Evolutionary conservation across 495 filamentous ascomycete genomes (phyloP).

Genomic region (Neurospora africana): DNA sequence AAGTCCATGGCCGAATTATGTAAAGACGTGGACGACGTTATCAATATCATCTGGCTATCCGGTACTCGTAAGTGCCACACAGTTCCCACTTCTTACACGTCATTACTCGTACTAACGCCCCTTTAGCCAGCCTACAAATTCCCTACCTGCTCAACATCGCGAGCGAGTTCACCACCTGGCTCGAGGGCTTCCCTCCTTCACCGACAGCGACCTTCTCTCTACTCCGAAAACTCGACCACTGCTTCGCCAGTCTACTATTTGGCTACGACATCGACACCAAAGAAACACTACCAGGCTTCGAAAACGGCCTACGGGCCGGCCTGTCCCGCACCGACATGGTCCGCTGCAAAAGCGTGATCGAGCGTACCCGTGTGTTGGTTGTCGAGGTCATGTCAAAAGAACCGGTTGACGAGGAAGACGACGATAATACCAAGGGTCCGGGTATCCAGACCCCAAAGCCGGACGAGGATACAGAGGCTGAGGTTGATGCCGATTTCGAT

Average conservation of each 20-base stretch:
- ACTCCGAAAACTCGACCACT: conserved; percentile 65
- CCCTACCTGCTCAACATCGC: conserved; percentile 73
- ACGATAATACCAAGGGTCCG: conserved; percentile 22
- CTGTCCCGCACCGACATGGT: conserved; percentile 70
- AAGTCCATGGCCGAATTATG: conserved; percentile 56
- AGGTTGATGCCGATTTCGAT: conserved; percentile 10
- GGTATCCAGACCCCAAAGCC: conserved; percentile 18
- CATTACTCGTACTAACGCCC: not conserved
- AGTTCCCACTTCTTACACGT: not conserved
- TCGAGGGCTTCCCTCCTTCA: conserved; percentile 57
- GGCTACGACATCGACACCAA: conserved; percentile 57
- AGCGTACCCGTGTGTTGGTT: conserved; percentile 55
- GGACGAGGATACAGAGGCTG: conserved; percentile 10
- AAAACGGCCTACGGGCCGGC: conserved; percentile 37
- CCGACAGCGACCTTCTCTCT: conserved; percentile 52
- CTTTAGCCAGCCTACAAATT: conserved; percentile 65
- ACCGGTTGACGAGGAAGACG: conserved; percentile 23
- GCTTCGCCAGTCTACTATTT: conserved; percentile 60
- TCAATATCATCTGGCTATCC: conserved; percentile 73
- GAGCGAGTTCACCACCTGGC: conserved; percentile 51
- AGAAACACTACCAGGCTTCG: conserved; percentile 55
- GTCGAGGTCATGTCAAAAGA: conserved; percentile 49
- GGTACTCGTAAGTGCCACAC: conserved; percentile 57
- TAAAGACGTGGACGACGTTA: conserved; percentile 55
- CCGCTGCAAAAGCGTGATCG: conserved; percentile 64